These are phyloP conservation scores for Lumnitzera racemosa DNA, from an alignment of 345 rosid species.

Conservation along the genomic window DNA sequence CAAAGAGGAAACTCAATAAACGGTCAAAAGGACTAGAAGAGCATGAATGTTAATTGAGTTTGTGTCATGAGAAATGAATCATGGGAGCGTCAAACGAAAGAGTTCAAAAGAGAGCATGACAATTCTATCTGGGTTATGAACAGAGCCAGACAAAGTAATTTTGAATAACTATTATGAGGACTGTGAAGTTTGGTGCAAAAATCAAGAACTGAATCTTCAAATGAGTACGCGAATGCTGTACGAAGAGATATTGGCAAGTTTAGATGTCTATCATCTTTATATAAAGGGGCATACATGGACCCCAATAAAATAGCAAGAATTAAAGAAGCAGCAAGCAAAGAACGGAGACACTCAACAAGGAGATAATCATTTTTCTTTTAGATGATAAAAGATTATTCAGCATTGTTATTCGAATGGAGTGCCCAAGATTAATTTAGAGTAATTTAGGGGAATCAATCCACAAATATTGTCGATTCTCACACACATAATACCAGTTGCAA, in stretches of 20 bases:
- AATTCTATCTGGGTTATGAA: conserved; percentile 26
- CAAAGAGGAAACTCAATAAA: conserved; percentile 78
- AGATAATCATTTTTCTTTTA: conserved; percentile 15
- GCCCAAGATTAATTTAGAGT: conserved; percentile 14
- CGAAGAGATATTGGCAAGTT: conserved; percentile 27
- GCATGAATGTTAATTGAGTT: conserved; percentile 42
- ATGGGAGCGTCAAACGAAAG: conserved; percentile 41
- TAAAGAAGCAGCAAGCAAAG: conserved; percentile 9
- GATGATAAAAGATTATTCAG: conserved; percentile 8
- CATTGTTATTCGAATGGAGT: conserved; percentile 3
- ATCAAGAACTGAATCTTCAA: conserved; percentile 34
- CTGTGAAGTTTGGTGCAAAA: conserved; percentile 38
- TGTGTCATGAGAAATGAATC: conserved; percentile 49
- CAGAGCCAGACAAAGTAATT: conserved; percentile 34
- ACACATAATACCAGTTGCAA: conserved; percentile 24
- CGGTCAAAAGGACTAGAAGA: conserved; percentile 65
- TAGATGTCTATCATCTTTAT: conserved; percentile 27
- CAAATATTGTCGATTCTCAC: conserved; percentile 24
- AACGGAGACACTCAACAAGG: conserved; percentile 9
- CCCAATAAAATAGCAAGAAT: conserved; percentile 2
- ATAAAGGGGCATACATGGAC: background rate
- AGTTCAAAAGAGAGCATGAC: conserved; percentile 25
- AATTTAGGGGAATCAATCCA: conserved; percentile 17
- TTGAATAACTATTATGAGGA: conserved; percentile 37
- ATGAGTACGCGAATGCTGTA: conserved; percentile 27